Evolutionary conservation across 2,329 filamentous ascomycete species (phyloP), one percentile per base, ranked within the genome.

Genomic region (Fusarium longipes): DNA sequence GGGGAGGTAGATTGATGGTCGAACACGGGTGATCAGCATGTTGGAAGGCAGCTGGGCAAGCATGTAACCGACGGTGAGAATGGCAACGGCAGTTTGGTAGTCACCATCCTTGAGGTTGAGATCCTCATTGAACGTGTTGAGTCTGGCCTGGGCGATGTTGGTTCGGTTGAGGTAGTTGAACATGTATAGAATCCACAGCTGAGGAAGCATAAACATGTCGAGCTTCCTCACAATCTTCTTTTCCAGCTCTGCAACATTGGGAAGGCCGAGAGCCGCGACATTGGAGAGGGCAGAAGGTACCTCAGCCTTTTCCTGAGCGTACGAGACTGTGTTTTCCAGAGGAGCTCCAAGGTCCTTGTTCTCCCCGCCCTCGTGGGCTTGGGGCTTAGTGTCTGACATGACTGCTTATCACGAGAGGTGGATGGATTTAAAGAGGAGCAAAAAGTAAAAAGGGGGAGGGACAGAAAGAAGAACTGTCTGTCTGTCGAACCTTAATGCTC

Each of bases 101-200:
- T 68, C 65, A 29, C 65, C 65, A 36, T 68, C 65, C 1, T 59
- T 60, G 18, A 68, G 65, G 8, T 68, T 68, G 1, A 68, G 65
- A 24, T 68, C 65, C 47, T 68, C 15, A 18, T 68, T 65, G 3
- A 68, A 66, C 1, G 55, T 53, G 50, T 67, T 67, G 14, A 67
- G 43, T 36, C 65, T 55, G 8, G 65, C 66, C 35, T 67, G 63
- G 0, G 67, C 67, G 14, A 70, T 70, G 25, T 70, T 70, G 2
- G 62, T 70, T 1, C 67, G 45, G 53, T 70, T 67, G 8, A 70
- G 38, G 1, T 70, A 70, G 27, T 70, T 70, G 57, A 70, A 70
- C 64, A 70, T 68, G 51, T 70, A 70, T 6, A 70, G 38, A 4
- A 70, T 58, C 67, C 67, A 70, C 5, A 70, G 60, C 49, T 68